phyloP scores from a whole-genome alignment of 345 rosid species.

The Linum usitatissimum region DNA sequence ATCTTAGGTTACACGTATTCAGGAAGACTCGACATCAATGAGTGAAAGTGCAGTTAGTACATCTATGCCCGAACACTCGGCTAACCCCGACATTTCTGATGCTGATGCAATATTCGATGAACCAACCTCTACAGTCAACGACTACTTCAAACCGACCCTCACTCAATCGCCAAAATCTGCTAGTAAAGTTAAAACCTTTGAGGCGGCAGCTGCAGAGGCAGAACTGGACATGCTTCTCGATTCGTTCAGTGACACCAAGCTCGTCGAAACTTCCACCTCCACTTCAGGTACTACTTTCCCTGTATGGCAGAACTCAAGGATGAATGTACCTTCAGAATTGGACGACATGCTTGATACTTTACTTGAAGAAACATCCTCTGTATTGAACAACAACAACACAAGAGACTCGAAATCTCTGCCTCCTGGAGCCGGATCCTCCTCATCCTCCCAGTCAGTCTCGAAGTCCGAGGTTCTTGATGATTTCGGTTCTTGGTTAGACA shows the following conservation, averaged over 20 bases:
- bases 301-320: constrained; percentile 10
- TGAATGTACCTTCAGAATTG: constrained; percentile 16
- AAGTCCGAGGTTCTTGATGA: constrained; percentile 56
- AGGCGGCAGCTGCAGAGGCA: constrained; percentile 38
- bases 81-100: constrained; percentile 15
- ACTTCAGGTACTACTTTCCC: constrained; percentile 6
- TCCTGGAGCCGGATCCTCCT: constrained; percentile 13
- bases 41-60: constrained; percentile 10
- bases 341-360: constrained; percentile 49
- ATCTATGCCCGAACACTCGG: constrained; percentile 15
- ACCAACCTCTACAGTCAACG: neutral
- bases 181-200: constrained; percentile 11
- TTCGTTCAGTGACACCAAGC: constrained; percentile 32
- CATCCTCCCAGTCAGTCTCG: constrained; percentile 19
- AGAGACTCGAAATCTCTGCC: constrained; percentile 9
- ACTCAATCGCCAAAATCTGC: constrained; percentile 8
- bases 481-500: constrained; percentile 81
- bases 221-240: constrained; percentile 65
- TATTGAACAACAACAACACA: constrained; percentile 17
- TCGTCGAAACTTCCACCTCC: constrained; percentile 13
- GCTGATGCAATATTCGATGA: constrained; percentile 4
- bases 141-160: constrained; percentile 1
- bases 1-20: constrained; percentile 11
- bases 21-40: constrained; percentile 20
- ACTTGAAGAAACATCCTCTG: constrained; percentile 39